Conservation (phyloP, 2,329 filamentous ascomycete species). For the Fusarium oxysporum region DNA sequence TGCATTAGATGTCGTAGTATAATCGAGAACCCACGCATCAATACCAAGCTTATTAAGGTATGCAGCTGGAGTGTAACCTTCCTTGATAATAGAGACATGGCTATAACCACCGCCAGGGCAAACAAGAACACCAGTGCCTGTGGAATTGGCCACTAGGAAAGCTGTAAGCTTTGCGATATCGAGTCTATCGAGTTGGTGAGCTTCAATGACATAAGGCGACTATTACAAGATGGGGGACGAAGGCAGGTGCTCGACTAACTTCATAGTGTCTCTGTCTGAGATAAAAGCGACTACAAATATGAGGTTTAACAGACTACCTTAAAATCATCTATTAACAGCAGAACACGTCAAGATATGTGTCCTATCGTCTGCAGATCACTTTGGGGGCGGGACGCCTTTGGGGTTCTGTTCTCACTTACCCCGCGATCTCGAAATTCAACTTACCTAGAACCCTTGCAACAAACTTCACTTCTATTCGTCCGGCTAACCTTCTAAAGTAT, state of each 20-base stretch:
- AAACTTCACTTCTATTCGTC: background rate
- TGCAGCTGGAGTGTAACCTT: conserved; percentile 10
- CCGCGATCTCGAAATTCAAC: background rate
- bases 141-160: conserved; percentile 2
- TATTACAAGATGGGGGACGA: background rate
- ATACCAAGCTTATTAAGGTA: conserved; percentile 19
- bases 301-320: rapidly evolving
- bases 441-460: background rate
- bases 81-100: conserved; percentile 15
- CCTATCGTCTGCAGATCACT: background rate
- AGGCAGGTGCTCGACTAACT: background rate
- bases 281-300: rapidly evolving
- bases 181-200: conserved; percentile 6
- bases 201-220: background rate
- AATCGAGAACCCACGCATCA: conserved; percentile 25
- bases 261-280: background rate
- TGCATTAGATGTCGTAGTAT: conserved; percentile 13
- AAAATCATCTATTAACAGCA: background rate
- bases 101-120: conserved; percentile 22
- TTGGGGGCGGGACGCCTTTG: background rate
- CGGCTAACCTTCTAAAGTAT: background rate
- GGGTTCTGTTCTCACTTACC: background rate
- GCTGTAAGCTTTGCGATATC: background rate
- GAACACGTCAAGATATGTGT: background rate
- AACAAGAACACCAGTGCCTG: conserved; percentile 3